Conservation (phyloP, 148 eudicot genomes). For the Tetragonia tetragonoides region DNA sequence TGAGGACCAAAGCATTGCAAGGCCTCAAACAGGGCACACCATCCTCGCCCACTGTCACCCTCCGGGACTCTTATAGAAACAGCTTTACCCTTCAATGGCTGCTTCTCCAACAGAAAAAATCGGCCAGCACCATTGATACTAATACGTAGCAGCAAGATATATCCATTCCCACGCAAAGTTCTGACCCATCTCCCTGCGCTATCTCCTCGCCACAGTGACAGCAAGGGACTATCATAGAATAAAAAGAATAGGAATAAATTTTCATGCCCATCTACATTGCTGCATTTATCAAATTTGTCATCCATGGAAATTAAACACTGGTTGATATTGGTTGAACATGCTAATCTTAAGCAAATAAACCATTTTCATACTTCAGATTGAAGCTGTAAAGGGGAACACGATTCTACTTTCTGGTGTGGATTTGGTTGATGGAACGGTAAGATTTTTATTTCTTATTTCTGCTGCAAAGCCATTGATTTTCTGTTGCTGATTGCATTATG, state of each 20-base stretch:
- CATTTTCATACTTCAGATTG: conserved; percentile 52
- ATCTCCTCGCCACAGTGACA: too few species aligned
- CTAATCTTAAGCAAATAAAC: not conserved
- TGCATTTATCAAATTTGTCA: too few species aligned
- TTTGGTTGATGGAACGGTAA: conserved; percentile 98
- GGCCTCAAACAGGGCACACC: too few species aligned
- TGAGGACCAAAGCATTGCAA: too few species aligned
- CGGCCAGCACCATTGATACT: too few species aligned
- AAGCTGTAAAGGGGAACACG: conserved; percentile 60
- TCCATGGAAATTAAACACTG: not conserved
- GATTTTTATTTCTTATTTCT: conserved; percentile 22
- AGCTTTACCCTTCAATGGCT: too few species aligned
- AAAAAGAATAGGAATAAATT: not conserved
- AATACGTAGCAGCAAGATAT: too few species aligned
- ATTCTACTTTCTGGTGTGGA: conserved; percentile 89
- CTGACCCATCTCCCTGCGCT: too few species aligned
- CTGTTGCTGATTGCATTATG: conserved; percentile 5
- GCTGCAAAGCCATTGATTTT: not conserved
- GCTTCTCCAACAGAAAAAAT: too few species aligned
- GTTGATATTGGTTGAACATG: not conserved
- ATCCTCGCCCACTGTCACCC: too few species aligned
- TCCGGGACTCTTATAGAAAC: too few species aligned
- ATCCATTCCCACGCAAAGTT: too few species aligned
- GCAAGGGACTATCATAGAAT: not conserved
- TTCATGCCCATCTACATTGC: not conserved